Base-by-base conservation (phyloP, 1,139 yeast genomes). In the Hyphopichia burtonii region DNA sequence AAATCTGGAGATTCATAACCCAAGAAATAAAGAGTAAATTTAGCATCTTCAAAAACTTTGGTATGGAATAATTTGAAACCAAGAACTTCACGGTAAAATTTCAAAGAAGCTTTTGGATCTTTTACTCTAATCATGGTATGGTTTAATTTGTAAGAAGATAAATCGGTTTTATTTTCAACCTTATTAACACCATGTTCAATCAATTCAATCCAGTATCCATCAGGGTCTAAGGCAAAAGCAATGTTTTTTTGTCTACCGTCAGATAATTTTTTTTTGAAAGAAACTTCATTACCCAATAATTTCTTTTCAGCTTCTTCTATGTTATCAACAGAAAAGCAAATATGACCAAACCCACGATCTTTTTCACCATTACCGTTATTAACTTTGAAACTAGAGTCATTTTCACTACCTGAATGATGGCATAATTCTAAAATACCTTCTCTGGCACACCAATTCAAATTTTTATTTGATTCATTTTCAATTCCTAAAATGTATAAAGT, bases 171-270 rank as follows among this genome's bases (percentile, higher is more conserved):
- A 23, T 55, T 68, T 22, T 66, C 76, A 22, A 53, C 53, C 53
- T 74, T 71, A 54, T 61, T 62, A 38, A 68, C 56, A 25, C 67
- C 74, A 58, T 90, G 83, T 55, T 82, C 83, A 52, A 91, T 78
- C 56, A 93, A 71, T 71, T 93, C 99, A 55, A 93, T 78, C 99
- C 99, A 93, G 70, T 93, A 93, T 52, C 94, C 94, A 65, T 93
- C 93, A 4, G 98, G 97, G 58, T 93, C 99, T 53, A 90, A 78
- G 2, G 84, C 96, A 65, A 93, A 93, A 0, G 98, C 98, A 68
- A 93, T 90, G 61, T 89, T 76, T 64, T 83, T 85, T 66, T 88
- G 96, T 66, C 96, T 82, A 20, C 99, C 99, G 57, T 93, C 98
- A 36, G 78, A 62, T 54, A 90, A 71, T 57, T 76, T 86, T 75